Evolutionary conservation across 768 basidiomycete genomes (phyloP), one percentile per base, ranked within the genome.

Genomic region (Lactarius vividus): DNA sequence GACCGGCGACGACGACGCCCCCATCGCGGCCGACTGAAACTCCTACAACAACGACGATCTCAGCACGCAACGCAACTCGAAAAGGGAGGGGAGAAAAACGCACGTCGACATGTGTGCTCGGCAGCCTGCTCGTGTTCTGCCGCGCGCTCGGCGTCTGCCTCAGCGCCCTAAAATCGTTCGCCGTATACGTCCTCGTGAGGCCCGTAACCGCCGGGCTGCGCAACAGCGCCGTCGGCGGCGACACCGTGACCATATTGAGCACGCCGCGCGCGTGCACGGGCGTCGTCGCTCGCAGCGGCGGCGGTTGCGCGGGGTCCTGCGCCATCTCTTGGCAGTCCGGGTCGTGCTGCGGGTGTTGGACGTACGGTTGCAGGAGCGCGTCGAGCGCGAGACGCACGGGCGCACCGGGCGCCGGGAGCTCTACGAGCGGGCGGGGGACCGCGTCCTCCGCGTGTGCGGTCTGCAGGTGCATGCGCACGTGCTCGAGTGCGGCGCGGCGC

Each of bases 111-210:
- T 94, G 92, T 80, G 86, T 88, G 75, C 92, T 94, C 11, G 92
- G 92, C 54, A 94, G 79, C 71, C 92, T 81, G 76, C 92, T 94
- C 62, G 91, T 94, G 72, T 94, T 94, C 74, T 91, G 84, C 71
- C 89, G 84, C 69, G 88, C 84, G 11, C 85, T 83, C 37, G 89
- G 83, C 49, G 79, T 77, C 74, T 88, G 86, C 57, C 92, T 79
- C 69, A 92, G 78, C 72, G 89, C 84, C 61, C 92, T 82, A 71
- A 94, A 94, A 74, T 94, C 92, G 70, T 94, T 92, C 73, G 84
- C 88, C 26, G 74, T 75, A 69, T 94, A 94, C 66, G 83, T 92
- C 77, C 93, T 94, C 13, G 92, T 93, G 31, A 94, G 80, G 20
- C 89, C 89, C 0, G 88, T 89, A 28, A 86, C 84, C 0, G 86